Conservation (phyloP, 495 filamentous ascomycete genomes). For the Friedmanniomyces endolithicus region DNA sequence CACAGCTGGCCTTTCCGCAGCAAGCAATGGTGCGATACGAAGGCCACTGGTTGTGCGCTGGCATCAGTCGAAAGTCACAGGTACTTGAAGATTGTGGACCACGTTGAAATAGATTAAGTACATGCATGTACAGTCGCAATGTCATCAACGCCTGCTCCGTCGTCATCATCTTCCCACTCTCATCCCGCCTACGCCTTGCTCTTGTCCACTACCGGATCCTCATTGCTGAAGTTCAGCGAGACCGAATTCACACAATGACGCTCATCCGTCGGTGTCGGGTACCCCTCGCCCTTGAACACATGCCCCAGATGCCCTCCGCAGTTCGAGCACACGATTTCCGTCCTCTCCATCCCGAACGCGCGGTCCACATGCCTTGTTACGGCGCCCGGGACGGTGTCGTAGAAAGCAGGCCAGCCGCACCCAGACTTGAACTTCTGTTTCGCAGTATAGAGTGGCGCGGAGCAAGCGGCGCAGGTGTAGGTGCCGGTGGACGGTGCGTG, state of each 20-base stretch:
- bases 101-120: not conserved
- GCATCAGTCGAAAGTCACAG: not conserved
- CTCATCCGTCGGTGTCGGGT: constrained; percentile 82
- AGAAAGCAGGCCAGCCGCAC: constrained; percentile 97
- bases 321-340: constrained; percentile 84
- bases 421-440: constrained; percentile 89
- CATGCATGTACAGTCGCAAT: not conserved
- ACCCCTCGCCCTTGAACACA: constrained; percentile 95
- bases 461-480: constrained; percentile 77
- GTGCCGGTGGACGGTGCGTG: constrained; percentile 62
- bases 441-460: constrained; percentile 78
- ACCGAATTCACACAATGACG: constrained; percentile 94
- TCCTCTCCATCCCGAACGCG: constrained; percentile 69
- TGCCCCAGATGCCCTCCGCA: constrained; percentile 94
- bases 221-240: constrained; percentile 60
- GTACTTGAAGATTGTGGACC: not conserved
- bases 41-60: too few species aligned
- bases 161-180: not conserved
- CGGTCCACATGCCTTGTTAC: constrained; percentile 68
- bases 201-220: constrained; percentile 8
- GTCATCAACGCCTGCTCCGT: not conserved
- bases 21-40: not conserved
- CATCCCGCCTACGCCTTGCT: constrained; percentile 1
- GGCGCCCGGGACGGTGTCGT: constrained; percentile 75
- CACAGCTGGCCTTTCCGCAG: too few species aligned